phyloP scores from a whole-genome alignment of 257 asterid genomes.

The Cynanchum wilfordii region DNA sequence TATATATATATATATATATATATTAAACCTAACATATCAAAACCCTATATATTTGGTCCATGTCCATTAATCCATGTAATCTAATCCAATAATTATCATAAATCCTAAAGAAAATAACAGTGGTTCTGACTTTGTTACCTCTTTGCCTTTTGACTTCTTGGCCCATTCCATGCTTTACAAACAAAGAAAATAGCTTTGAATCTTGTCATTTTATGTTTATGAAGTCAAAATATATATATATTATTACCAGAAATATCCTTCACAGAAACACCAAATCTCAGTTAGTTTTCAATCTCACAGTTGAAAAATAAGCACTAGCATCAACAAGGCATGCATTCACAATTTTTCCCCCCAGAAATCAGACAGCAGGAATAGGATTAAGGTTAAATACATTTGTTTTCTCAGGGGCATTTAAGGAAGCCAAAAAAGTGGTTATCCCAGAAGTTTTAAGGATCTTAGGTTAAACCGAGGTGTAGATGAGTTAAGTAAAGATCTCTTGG shows the following conservation, averaged over 20 bases:
- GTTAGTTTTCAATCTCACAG: neutral
- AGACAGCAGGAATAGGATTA: neutral
- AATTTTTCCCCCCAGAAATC: neutral
- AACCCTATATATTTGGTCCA: no score
- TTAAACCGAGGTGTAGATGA: no score
- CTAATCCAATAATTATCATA: neutral
- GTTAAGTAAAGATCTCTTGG: no score
- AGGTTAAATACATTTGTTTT: neutral
- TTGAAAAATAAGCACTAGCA: neutral
- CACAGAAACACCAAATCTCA: neutral
- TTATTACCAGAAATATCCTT: neutral
- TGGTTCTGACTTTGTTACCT: conserved; percentile 5
- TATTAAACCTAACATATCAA: no score
- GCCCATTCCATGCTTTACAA: conserved; percentile 1
- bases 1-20: no score
- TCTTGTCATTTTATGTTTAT: neutral
- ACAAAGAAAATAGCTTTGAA: no score
- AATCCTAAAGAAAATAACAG: neutral
- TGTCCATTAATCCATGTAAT: no score
- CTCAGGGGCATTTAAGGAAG: neutral
- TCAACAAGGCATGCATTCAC: neutral
- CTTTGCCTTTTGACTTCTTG: neutral
- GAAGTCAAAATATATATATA: neutral
- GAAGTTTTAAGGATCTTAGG: no score
- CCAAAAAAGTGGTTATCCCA: neutral